phyloP scores from a whole-genome alignment of 2,329 filamentous ascomycete species.

The Diplodia sapinea region DNA sequence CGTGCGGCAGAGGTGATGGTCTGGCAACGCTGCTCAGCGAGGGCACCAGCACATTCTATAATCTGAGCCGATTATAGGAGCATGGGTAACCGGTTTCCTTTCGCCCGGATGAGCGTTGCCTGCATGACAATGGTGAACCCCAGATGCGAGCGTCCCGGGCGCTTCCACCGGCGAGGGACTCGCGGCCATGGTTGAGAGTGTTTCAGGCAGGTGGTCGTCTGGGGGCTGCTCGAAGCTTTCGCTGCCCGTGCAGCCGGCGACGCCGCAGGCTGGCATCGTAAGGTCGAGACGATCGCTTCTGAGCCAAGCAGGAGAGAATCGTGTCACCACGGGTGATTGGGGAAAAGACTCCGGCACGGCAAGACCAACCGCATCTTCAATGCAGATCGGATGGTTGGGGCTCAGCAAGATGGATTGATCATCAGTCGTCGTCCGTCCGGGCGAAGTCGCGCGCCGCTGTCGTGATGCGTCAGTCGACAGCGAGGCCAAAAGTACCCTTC shows the following conservation, averaged over 20 bases:
- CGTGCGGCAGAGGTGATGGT: not conserved
- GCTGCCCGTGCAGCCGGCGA: conserved; percentile 6
- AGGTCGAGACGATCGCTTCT: conserved; percentile 22
- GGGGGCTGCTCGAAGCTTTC: not conserved
- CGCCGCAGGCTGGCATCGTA: conserved; percentile 6
- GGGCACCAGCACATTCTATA: conserved; percentile 13
- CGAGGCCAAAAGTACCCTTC: not conserved
- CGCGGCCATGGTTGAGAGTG: not conserved
- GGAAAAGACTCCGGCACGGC: conserved; percentile 9
- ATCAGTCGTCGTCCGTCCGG: conserved; percentile 9
- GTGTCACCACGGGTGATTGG: conserved; percentile 9
- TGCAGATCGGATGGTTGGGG: conserved; percentile 19
- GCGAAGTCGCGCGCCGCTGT: conserved; percentile 11
- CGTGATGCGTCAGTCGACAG: conserved; percentile 24
- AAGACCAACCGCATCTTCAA: conserved; percentile 11
- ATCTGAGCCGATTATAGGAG: not conserved
- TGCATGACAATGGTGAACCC: conserved; percentile 14
- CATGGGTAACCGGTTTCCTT: conserved; percentile 7
- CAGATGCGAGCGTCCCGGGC: conserved; percentile 3
- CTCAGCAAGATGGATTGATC: conserved; percentile 23
- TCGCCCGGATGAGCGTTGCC: conserved; percentile 14
- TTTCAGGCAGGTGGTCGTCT: not conserved
- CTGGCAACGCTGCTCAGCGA: not conserved
- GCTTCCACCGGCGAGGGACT: not conserved
- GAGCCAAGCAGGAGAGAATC: conserved; percentile 21